These are phyloP conservation scores for Neofusicoccum sp. DNA, from an alignment of 2,329 filamentous ascomycete species.

Conservation along the genomic window DNA sequence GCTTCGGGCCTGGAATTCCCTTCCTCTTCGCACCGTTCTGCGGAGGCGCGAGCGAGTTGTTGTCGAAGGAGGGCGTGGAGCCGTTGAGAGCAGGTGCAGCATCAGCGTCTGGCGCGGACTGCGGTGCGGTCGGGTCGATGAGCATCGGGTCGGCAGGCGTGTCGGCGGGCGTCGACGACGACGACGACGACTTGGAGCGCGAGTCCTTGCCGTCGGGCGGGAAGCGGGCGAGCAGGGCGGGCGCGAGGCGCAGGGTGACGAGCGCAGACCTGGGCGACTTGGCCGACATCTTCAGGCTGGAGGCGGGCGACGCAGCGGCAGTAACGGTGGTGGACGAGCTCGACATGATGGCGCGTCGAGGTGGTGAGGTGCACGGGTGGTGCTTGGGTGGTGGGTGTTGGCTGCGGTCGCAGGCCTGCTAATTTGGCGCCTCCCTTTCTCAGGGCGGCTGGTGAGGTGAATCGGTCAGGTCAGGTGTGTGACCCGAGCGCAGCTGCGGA, in stretches of 20 bases:
- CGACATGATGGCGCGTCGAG: conserved; percentile 19
- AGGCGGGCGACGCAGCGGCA: conserved; percentile 24
- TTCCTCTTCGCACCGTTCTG: conserved; percentile 67
- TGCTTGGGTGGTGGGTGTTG: conserved; percentile 2
- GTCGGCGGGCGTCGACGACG: conserved; percentile 36
- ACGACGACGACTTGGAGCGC: conserved; percentile 37
- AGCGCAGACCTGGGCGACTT: conserved; percentile 32
- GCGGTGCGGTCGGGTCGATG: conserved; percentile 13
- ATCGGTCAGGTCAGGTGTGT: conserved; percentile 17
- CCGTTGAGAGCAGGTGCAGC: conserved; percentile 36
- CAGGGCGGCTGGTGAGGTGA: conserved; percentile 19
- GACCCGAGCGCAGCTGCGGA: conserved; percentile 17
- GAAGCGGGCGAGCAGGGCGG: conserved; percentile 30
- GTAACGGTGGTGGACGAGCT: conserved; percentile 21
- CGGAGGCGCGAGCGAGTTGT: conserved; percentile 45
- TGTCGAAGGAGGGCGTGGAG: conserved; percentile 18
- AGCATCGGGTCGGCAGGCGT: conserved; percentile 30
- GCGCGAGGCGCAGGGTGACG: conserved; percentile 34
- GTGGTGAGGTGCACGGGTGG: conserved; percentile 15
- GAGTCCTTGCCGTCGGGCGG: conserved; percentile 22
- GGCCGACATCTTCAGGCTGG: conserved; percentile 32
- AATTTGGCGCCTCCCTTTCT: conserved; percentile 18
- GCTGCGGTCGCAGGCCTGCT: conserved; percentile 17
- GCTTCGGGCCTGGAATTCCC: conserved; percentile 67
- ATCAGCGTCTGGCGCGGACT: conserved; percentile 38